Percentiles rank a stretch among this genome's conserved stretches.
These are phyloP conservation scores for Micractinium sp. DNA, from an alignment of 139 green algal genomes.

Conservation along the genomic window DNA sequence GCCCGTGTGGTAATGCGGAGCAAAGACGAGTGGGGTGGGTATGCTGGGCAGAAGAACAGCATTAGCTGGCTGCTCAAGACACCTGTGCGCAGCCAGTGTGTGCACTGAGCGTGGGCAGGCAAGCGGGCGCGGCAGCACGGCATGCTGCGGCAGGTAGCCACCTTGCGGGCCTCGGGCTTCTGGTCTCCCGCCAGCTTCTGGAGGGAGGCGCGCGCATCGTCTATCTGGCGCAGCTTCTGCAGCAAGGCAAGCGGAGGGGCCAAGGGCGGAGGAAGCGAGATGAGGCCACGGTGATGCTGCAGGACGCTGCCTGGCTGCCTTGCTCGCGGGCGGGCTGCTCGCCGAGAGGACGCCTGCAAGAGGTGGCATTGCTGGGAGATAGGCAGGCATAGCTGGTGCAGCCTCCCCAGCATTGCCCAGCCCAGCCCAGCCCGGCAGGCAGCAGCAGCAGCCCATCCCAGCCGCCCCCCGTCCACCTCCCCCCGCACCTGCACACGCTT, in stretches of 20 bases:
- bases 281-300: not conserved
- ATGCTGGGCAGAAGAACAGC: not conserved
- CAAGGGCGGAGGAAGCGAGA: not conserved
- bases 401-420: not conserved
- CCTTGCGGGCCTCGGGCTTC: not conserved
- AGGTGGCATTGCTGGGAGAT: not conserved
- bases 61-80: no score
- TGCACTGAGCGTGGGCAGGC: not conserved
- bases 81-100: not conserved
- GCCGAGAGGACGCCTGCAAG: not conserved
- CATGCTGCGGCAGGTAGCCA: not conserved
- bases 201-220: not conserved
- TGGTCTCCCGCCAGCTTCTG: not conserved
- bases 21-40: not conserved
- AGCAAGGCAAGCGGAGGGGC: not conserved
- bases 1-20: not conserved
- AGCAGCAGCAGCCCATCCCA: no score
- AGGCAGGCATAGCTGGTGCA: not conserved
- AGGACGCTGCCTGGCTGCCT: not conserved
- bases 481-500: constrained; percentile 15
- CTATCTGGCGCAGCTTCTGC: constrained; percentile 23
- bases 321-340: not conserved
- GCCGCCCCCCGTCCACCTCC: not conserved
- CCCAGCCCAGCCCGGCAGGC: not conserved
- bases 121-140: not conserved